Base-by-base conservation (phyloP, 306 rosid genomes). In the Mimosa bimucronata region DNA sequence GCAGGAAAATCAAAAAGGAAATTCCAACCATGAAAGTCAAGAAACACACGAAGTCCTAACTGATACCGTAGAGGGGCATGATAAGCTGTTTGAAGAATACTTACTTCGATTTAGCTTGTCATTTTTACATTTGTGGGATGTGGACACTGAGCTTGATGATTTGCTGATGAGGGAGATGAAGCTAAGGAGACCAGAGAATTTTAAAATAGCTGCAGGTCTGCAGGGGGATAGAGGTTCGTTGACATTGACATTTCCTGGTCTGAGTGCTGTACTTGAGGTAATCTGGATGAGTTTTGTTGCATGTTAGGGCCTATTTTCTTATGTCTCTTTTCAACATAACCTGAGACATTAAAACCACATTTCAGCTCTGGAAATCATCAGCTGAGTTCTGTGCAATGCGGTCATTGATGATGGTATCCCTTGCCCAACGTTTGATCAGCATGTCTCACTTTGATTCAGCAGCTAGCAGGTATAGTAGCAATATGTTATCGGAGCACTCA, bases 291-390 rank as follows among this genome's bases (percentile, higher is more conserved):
- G 42, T 37, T 80, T 77, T 67, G 57, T 81, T 86, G 83, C 81
- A 73, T 81, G 46, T 84, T 66, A 85, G 77, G 66, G 66, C 23
- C 74, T 82, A 42, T 85, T 85, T 86, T 85, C 76, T 71, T 85
- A 67, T 84, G 81, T 76, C 77, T 75, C 62, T 77, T 79, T 79
- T 75, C 80, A 80, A 14, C 70, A 73, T 77, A 84, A 73, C 85
- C 88, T 87, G 86, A 90, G 84, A 79, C 82, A 79, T 80, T 82
- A 85, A 85, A 73, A 80, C 76, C 76, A 83, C 31, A 79, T 95
- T 94, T 89, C 98, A 95, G 98, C 95, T 95, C 44, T 93, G 97
- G 98, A 95, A 89, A 85, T 88, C 91, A 74, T 92, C 98, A 70
- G 88, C 97, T 2, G 98, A 95, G 84, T 92, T 95, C 84, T 91